These are phyloP conservation scores for Middelhovenomyces tepae DNA, from an alignment of 805 yeast genomes.

Conservation along the genomic window DNA sequence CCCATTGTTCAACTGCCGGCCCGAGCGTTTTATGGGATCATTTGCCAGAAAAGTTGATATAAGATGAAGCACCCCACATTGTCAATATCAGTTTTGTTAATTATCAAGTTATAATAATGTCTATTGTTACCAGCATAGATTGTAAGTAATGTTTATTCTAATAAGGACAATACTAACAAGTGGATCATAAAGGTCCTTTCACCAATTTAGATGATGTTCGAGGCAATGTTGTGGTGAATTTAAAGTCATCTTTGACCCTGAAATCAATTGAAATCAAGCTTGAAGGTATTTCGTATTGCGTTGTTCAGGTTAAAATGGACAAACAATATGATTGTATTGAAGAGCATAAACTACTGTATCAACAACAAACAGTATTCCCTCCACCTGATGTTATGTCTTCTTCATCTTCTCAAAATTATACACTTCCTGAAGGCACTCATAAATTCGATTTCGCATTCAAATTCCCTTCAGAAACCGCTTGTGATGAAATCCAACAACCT, in stretches of 20 bases:
- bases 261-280: constrained; percentile 22
- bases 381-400: constrained; percentile 20
- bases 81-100: too few relatives aligned
- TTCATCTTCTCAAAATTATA: constrained; percentile 19
- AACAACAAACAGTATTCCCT: constrained; percentile 28
- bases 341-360: constrained; percentile 22
- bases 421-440: constrained; percentile 29
- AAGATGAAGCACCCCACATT: too few relatives aligned
- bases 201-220: constrained; percentile 20
- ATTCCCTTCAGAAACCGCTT: constrained; percentile 22
- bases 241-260: constrained; percentile 20
- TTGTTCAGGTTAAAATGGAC: too few relatives aligned
- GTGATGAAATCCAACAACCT: constrained; percentile 6
- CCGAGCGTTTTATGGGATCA: too few relatives aligned
- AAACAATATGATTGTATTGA: constrained; percentile 16
- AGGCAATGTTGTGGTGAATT: constrained; percentile 20
- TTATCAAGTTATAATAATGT: too few relatives aligned
- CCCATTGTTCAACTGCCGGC: too few relatives aligned
- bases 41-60: too few relatives aligned
- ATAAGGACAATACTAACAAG: too few relatives aligned
- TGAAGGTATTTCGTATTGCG: too few relatives aligned
- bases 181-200: constrained; percentile 10
- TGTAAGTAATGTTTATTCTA: too few relatives aligned
- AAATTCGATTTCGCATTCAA: constrained; percentile 27
- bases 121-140: too few relatives aligned